phyloP scores from a whole-genome alignment of 257 asterid genomes.

The Eustoma russellianum region DNA sequence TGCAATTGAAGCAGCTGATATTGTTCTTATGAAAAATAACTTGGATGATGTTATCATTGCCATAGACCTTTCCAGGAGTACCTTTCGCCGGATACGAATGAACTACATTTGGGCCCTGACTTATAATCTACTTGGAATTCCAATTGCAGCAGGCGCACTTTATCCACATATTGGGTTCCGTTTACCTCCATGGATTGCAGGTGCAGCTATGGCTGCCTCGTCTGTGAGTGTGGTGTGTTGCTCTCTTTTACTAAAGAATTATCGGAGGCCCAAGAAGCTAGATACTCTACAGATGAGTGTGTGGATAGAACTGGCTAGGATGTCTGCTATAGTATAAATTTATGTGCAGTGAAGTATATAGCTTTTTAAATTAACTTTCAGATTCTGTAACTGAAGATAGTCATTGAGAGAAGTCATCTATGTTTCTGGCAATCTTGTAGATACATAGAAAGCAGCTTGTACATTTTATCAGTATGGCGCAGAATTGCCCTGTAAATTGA shows the following conservation, averaged over 20 bases:
- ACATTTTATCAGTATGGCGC: too few species aligned
- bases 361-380: too few species aligned
- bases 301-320: constrained; percentile 16
- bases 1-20: constrained; percentile 86
- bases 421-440: too few species aligned
- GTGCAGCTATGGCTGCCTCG: constrained; percentile 95
- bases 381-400: too few species aligned
- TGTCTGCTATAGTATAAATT: too few species aligned
- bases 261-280: constrained; percentile 55
- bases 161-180: constrained; percentile 64
- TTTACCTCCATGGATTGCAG: constrained; percentile 89
- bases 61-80: constrained; percentile 65
- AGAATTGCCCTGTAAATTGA: too few species aligned
- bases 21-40: constrained; percentile 78
- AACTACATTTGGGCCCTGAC: constrained; percentile 79
- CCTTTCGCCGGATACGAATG: constrained; percentile 52
- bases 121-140: constrained; percentile 60
- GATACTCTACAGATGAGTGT: constrained; percentile 26
- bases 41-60: constrained; percentile 87
- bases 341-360: too few species aligned
- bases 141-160: constrained; percentile 74
- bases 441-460: too few species aligned
- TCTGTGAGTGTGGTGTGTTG: constrained; percentile 87
- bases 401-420: too few species aligned
- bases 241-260: constrained; percentile 69